Conservation (phyloP, 2,329 filamentous ascomycete genomes). For the Chalaropsis thielavioides region DNA sequence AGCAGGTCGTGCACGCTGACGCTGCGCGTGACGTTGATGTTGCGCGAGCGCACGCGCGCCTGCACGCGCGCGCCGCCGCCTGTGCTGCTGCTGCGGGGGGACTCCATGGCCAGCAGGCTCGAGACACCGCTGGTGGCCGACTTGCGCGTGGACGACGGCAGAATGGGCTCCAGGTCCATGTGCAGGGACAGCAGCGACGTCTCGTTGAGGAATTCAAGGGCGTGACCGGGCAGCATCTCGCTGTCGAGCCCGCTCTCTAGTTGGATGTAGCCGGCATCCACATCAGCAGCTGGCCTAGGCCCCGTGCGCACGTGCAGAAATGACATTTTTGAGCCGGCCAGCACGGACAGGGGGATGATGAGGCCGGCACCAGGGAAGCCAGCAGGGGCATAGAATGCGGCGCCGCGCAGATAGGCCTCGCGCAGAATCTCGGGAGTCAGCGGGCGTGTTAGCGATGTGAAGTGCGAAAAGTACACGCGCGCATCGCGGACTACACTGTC, state of each 20-base stretch:
- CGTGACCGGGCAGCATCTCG: not conserved
- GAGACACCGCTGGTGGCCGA: not conserved
- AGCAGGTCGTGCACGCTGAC: slow-evolving; percentile 3
- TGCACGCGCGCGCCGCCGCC: not conserved
- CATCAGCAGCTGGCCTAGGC: not conserved
- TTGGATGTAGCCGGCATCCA: not conserved
- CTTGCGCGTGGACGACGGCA: not conserved
- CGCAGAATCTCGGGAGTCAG: slow-evolving; percentile 3
- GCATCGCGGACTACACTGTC: not conserved
- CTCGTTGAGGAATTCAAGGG: not conserved
- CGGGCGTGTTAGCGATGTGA: not conserved
- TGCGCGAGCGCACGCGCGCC: not conserved
- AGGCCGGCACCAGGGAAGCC: slow-evolving; percentile 11
- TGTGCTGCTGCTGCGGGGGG: not conserved
- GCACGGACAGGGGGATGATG: slow-evolving; percentile 11
- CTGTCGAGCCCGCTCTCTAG: not conserved
- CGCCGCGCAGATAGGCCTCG: slow-evolving; percentile 9
- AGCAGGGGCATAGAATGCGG: slow-evolving; percentile 6
- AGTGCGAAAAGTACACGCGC: slow-evolving; percentile 15
- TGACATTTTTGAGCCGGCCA: slow-evolving; percentile 8
- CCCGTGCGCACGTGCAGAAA: slow-evolving; percentile 7
- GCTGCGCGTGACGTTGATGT: not conserved
- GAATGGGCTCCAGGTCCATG: slow-evolving; percentile 8
- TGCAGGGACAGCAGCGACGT: slow-evolving; percentile 7
- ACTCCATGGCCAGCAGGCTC: not conserved